Percentiles rank a stretch among this genome's conserved stretches.
phyloP scores from a whole-genome alignment of 768 basidiomycete species.

The Arthromyces matolae region DNA sequence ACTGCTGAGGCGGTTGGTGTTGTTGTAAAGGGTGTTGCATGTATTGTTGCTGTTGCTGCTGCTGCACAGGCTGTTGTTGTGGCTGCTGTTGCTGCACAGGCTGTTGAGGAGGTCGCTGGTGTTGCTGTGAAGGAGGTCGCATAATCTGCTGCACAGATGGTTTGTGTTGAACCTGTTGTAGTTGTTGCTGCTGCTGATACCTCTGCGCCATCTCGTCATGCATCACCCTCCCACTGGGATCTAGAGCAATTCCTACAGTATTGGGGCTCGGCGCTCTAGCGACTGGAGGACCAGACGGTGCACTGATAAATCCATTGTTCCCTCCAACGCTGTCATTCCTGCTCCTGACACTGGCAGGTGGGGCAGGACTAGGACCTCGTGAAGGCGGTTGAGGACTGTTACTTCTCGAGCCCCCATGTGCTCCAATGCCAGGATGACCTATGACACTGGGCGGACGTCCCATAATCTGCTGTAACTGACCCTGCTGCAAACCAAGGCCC shows the following conservation, averaged over 20 bases:
- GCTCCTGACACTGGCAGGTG: conserved; percentile 18
- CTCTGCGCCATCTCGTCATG: conserved; percentile 75
- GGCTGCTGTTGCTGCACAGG: conserved; percentile 23
- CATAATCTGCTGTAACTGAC: conserved; percentile 28
- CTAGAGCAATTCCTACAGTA: conserved; percentile 78
- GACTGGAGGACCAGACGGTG: conserved; percentile 32
- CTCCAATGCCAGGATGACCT: conserved; percentile 82
- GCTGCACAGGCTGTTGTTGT: conserved; percentile 27
- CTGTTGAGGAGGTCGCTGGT: conserved; percentile 21
- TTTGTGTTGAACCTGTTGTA: conserved; percentile 27
- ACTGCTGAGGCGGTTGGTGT: no score
- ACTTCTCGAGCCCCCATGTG: conserved; percentile 56
- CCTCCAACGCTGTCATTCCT: conserved; percentile 4
- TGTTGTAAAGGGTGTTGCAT: no score
- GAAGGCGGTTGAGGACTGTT: conserved; percentile 61
- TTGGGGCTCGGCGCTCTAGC: conserved; percentile 70
- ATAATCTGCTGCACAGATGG: conserved; percentile 15
- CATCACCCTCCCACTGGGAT: conserved; percentile 74
- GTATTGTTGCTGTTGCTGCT: conserved; percentile 29
- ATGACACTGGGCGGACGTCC: conserved; percentile 53
- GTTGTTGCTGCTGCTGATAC: conserved; percentile 44
- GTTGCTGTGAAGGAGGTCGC: conserved; percentile 24
- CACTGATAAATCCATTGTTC: conserved; percentile 33
- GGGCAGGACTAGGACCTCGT: conserved; percentile 53
- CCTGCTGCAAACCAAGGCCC: background rate